A percentile compares a stretch with the other conserved stretches of the same genome.
Evolutionary conservation across 2,329 filamentous ascomycete genomes (phyloP).

Genomic region (Fusarium ambrosium): DNA sequence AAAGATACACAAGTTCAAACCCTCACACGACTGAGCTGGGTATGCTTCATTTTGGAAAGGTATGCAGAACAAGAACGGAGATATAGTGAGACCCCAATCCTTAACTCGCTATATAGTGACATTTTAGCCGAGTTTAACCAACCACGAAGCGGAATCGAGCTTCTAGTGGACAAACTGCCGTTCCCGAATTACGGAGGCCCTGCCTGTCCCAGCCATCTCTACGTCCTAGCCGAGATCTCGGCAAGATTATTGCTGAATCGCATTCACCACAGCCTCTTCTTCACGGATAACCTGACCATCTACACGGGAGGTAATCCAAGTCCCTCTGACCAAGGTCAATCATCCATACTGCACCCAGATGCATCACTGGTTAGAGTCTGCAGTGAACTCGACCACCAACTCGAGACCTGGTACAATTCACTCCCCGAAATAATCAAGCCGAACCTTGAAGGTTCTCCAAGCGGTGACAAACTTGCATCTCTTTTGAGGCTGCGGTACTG

Average conservation of each 20-base stretch:
- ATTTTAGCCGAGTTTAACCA: background rate
- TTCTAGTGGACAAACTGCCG: background rate
- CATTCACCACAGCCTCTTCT: background rate
- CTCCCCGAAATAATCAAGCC: background rate
- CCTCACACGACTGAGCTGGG: background rate
- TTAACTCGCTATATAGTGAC: background rate
- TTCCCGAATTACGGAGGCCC: background rate
- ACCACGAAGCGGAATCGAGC: background rate
- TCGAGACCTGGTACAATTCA: background rate
- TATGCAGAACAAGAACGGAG: too few relatives aligned
- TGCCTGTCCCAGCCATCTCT: background rate
- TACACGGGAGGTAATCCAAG: background rate
- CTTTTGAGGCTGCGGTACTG: background rate
- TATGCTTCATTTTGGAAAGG: conserved; percentile 1
- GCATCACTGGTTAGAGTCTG: background rate
- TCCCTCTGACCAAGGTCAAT: background rate
- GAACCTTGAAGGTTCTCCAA: background rate
- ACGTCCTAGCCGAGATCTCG: background rate
- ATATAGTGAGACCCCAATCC: background rate
- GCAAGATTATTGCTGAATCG: background rate
- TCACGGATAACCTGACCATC: background rate
- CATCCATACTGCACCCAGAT: background rate
- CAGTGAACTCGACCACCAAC: background rate
- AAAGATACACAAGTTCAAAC: background rate
- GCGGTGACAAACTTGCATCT: background rate